Evolutionary conservation across 2,329 filamentous ascomycete genomes (phyloP).

Genomic region (Neophaeococcomyces mojaviensis): DNA sequence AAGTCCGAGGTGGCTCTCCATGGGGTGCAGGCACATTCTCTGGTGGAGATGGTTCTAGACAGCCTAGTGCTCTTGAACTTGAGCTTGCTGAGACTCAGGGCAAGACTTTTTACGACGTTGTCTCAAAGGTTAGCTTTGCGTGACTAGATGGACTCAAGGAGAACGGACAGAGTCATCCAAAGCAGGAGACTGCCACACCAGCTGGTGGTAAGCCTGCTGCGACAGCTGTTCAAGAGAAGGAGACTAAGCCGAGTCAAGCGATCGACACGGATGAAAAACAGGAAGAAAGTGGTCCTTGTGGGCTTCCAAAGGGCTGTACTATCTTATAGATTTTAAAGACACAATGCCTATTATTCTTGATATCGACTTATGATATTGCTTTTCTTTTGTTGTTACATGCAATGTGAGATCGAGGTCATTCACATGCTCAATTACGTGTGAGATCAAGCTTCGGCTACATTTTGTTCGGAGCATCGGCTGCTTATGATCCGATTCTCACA

Average conservation of each 20-base stretch:
- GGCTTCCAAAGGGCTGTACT: conserved; percentile 65
- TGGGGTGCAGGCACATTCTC: conserved; percentile 95
- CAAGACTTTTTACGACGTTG: conserved; percentile 69
- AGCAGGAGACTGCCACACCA: conserved; percentile 23
- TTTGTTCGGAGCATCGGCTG: too few species aligned
- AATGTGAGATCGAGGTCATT: too few species aligned
- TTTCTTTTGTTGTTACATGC: too few species aligned
- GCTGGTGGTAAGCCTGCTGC: conserved; percentile 22
- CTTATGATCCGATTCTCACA: too few species aligned
- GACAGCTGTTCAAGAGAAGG: conserved; percentile 14
- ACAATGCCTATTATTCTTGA: not conserved
- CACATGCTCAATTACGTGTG: too few species aligned
- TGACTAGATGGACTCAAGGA: conserved; percentile 66
- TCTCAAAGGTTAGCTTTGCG: conserved; percentile 61
- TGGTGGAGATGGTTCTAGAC: conserved; percentile 68
- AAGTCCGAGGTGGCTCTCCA: conserved; percentile 77
- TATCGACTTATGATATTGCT: too few species aligned
- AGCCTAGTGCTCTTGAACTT: conserved; percentile 69
- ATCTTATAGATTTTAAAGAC: conserved; percentile 47
- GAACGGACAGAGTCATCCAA: conserved; percentile 23
- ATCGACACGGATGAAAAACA: conserved; percentile 37
- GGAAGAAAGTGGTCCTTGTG: conserved; percentile 61
- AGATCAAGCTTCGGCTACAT: too few species aligned
- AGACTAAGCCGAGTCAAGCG: conserved; percentile 23
- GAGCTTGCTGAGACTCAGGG: conserved; percentile 76